Base-by-base conservation (phyloP, 805 yeast species). In the Ogataea ganodermae region DNA sequence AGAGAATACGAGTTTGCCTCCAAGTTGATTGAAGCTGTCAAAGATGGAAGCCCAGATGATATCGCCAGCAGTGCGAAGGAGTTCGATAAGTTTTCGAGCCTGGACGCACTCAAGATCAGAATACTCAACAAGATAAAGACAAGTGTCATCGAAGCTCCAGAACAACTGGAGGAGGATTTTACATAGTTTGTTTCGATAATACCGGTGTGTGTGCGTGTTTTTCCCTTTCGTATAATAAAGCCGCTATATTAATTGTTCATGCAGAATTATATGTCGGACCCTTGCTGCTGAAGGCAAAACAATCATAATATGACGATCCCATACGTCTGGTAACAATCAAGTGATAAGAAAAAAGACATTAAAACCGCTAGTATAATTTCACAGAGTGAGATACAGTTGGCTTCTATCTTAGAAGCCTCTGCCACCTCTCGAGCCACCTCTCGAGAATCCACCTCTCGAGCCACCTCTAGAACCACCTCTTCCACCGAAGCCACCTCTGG, bases 71-170 rank as follows among this genome's bases (percentile, higher is more conserved):
- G 81, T 55, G 83, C 91, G 17, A 86, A 76, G 62, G 94, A 87
- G 54, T 94, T 71, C 60, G 98, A 94, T 66, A 95, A 88, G 66
- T 90, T 86, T 66, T 74, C 83, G 54, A 89, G 89, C 66, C 79
- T 94, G 46, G 99, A 94, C 65, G 88, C 86, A 61, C 86, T 96
- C 85, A 89, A 88, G 72, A 88, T 96, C 10, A 81, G 86, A 23
- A 72, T 94, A 42, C 76, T 94, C 56, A 76, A 92, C 58, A 86
- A 85, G 68, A 83, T 94, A 59, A 94, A 94, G 79, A 81, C 58
- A 16, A 56, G 62, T 42, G 57, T 67, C 10, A 47, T 48, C 21
- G 60, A 61, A 14, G 65, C 63, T 8, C 68, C 69, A 5, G 68
- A 60, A 32, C 56, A 59, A 18, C 42, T 65, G 22, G 71, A 67